Conservation (phyloP, 495 filamentous ascomycete species). For the Podospora pseudocomata region DNA sequence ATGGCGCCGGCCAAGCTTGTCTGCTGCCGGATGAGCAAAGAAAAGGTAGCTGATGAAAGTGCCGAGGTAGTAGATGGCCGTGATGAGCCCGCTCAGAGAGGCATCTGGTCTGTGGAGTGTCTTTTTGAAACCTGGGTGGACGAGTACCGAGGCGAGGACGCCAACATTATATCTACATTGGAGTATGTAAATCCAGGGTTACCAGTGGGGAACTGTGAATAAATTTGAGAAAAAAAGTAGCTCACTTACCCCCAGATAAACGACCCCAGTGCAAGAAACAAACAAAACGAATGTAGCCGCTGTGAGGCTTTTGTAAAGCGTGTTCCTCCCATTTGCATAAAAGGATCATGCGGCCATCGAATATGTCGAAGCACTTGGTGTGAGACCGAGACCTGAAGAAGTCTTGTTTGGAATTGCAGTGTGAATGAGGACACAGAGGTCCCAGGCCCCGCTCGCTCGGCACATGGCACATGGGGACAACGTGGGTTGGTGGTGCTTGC, state of each 20-base stretch:
- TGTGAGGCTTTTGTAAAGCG: conserved; percentile 36
- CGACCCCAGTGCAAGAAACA: conserved; percentile 54
- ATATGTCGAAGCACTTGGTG: too few species aligned
- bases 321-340: conserved; percentile 14
- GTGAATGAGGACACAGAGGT: not conserved
- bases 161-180: conserved; percentile 52
- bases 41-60: conserved; percentile 55
- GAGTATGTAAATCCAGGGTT: not conserved
- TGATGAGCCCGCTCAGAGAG: conserved; percentile 48
- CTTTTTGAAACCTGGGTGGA: conserved; percentile 49
- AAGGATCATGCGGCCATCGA: too few species aligned
- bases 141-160: conserved; percentile 53
- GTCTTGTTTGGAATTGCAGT: too few species aligned
- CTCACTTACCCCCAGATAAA: conserved; percentile 53
- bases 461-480: not conserved
- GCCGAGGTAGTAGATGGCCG: conserved; percentile 56
- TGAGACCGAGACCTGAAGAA: too few species aligned
- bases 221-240: not conserved
- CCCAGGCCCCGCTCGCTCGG: not conserved
- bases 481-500: not conserved
- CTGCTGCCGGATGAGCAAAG: conserved; percentile 46
- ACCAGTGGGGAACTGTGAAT: not conserved
- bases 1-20: conserved; percentile 48
- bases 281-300: conserved; percentile 46
- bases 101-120: conserved; percentile 43